A percentile compares a stretch with the other conserved stretches of the same genome.
Evolutionary conservation across 108 stramenopile species (phyloP).

Genomic region (Parmales sp.): DNA sequence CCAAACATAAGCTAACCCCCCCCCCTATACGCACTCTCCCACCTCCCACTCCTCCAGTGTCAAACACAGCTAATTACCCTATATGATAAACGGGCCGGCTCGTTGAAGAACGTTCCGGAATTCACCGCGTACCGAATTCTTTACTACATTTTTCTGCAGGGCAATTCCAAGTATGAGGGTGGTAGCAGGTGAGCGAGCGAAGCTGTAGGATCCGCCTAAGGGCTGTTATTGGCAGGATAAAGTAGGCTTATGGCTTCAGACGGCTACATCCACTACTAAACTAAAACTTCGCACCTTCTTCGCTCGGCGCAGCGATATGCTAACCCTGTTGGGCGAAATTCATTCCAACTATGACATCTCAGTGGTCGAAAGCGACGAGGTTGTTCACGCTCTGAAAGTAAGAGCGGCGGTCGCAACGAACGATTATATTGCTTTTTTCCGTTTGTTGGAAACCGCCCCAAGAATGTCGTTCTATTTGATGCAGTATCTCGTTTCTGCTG

Average conservation of each 20-base stretch:
- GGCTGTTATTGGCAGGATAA: conserved; percentile 13
- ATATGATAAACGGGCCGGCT: conserved; percentile 28
- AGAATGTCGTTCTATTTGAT: conserved; percentile 53
- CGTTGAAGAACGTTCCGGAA: conserved; percentile 46
- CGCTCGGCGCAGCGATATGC: no score
- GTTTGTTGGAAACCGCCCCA: conserved; percentile 31
- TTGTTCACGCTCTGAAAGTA: conserved; percentile 18
- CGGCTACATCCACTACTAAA: no score
- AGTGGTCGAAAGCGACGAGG: background rate
- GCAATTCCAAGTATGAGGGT: conserved; percentile 52
- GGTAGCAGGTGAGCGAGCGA: no score
- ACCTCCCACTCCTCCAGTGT: no score
- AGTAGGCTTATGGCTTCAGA: background rate
- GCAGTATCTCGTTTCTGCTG: conserved; percentile 49
- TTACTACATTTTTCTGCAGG: conserved; percentile 61
- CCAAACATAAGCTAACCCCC: no score
- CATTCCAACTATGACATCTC: background rate
- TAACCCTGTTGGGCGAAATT: background rate
- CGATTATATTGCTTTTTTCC: conserved; percentile 60
- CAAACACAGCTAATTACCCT: conserved; percentile 80
- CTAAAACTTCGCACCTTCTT: no score
- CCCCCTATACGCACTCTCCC: no score
- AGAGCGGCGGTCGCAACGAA: conserved; percentile 51
- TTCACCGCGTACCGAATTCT: conserved; percentile 68
- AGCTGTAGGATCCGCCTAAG: conserved; percentile 51